Conservation (phyloP, 148 eudicot genomes). For the Nyssa sinensis region DNA sequence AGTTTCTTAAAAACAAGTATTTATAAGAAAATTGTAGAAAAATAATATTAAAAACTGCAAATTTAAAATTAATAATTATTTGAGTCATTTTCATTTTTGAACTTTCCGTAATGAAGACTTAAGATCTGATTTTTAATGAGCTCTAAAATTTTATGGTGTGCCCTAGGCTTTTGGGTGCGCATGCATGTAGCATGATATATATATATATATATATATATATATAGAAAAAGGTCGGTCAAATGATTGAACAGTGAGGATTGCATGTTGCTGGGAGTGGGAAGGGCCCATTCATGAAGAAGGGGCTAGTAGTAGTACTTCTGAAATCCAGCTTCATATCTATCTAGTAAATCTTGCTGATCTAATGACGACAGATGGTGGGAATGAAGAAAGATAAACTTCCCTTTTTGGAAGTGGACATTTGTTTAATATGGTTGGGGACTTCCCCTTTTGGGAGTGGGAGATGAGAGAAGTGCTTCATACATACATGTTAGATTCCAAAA, state of each 20-base stretch:
- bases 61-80: no score
- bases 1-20: no score
- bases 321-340: neutral
- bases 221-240: neutral
- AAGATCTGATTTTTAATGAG: no score
- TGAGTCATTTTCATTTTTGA: no score
- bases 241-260: constrained; percentile 13
- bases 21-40: no score
- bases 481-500: neutral
- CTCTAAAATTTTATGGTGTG: no score
- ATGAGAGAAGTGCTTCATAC: constrained; percentile 5
- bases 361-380: neutral
- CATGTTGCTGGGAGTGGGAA: neutral
- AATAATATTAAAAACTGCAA: no score
- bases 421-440: neutral
- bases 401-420: neutral
- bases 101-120: no score
- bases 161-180: no score
- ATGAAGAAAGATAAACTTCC: neutral
- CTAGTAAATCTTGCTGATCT: neutral
- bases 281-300: neutral
- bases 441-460: constrained; percentile 5
- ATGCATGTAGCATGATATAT: no score
- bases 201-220: no score
- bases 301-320: neutral